Conservation (phyloP, 2,329 filamentous ascomycete genomes). For the Ophioceras dolichostomum region DNA sequence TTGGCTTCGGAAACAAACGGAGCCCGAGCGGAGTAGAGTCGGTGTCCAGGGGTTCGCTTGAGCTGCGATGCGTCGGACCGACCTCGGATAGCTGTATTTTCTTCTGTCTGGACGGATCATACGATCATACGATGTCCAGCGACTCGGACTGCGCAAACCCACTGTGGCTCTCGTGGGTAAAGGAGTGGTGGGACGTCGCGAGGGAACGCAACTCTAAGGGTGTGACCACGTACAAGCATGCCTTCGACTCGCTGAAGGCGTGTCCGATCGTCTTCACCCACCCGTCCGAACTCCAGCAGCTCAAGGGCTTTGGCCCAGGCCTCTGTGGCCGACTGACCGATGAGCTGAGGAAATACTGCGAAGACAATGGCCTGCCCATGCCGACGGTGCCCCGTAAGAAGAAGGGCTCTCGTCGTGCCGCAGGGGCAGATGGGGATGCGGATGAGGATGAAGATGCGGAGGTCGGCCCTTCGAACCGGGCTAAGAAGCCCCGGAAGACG, state of each 20-base stretch:
- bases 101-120: no score
- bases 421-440: no score
- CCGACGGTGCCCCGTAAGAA: slow-evolving; percentile 41
- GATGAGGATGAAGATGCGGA: slow-evolving; percentile 20
- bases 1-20: no score
- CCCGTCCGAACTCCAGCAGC: slow-evolving; percentile 57
- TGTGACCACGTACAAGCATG: slow-evolving; percentile 59
- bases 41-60: no score
- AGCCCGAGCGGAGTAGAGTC: no score
- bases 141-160: slow-evolving; percentile 50
- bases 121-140: neutral
- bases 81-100: neutral
- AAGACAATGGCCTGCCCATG: slow-evolving; percentile 55
- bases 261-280: slow-evolving; percentile 62
- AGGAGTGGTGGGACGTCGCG: slow-evolving; percentile 64
- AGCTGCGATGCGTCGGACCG: neutral
- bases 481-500: slow-evolving; percentile 46
- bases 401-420: slow-evolving; percentile 22
- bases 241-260: slow-evolving; percentile 64
- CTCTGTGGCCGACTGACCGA: slow-evolving; percentile 58
- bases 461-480: slow-evolving; percentile 16
- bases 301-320: slow-evolving; percentile 64
- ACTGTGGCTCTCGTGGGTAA: slow-evolving; percentile 59
- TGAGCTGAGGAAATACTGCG: slow-evolving; percentile 46
- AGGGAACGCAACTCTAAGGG: slow-evolving; percentile 59